phyloP scores from a whole-genome alignment of 345 rosid species.

The Eutrema yunnanense region DNA sequence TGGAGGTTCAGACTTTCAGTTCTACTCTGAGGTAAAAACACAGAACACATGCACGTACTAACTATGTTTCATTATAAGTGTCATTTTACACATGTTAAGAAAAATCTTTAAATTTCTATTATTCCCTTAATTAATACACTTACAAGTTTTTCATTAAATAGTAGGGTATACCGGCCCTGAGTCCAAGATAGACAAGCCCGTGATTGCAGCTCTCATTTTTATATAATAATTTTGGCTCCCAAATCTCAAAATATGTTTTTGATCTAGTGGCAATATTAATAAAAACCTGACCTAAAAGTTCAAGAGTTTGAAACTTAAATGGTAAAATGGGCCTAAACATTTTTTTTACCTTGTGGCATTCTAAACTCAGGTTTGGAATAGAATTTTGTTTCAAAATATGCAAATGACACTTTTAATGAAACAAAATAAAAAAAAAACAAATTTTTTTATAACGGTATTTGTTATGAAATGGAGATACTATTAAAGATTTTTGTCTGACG shows the following conservation, averaged over 20 bases:
- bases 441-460: background rate
- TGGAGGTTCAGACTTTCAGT: conserved; percentile 62
- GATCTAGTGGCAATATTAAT: too few relatives aligned
- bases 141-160: background rate
- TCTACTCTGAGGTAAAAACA: conserved; percentile 48
- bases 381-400: background rate
- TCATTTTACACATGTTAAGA: background rate
- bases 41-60: background rate
- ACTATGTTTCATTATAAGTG: background rate
- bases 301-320: too few relatives aligned
- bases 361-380: background rate
- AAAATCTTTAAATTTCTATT: background rate
- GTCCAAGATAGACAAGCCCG: too few relatives aligned
- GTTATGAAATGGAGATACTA: background rate
- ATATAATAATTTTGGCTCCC: too few relatives aligned
- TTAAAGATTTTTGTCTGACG: background rate
- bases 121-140: background rate
- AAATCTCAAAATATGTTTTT: too few relatives aligned
- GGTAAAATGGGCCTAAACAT: too few relatives aligned
- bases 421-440: background rate
- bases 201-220: too few relatives aligned
- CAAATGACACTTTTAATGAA: background rate
- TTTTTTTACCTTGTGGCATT: too few relatives aligned
- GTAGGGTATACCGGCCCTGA: too few relatives aligned
- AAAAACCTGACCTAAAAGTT: too few relatives aligned